Base-by-base conservation (phyloP, 116 monocot species). In the Cymodocea nodosa region DNA sequence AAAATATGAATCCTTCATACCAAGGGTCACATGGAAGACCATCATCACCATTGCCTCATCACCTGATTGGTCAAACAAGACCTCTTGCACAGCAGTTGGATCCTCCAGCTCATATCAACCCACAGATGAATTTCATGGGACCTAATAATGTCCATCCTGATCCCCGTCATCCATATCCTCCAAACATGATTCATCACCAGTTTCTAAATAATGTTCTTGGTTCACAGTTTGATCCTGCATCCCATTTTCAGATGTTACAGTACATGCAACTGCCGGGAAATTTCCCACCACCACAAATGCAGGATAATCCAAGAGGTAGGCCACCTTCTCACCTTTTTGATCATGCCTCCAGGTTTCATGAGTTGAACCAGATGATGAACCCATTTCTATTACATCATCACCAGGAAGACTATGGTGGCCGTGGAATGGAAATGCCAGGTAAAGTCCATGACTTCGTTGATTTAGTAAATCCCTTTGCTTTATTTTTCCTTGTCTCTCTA, bases 381-480 rank as follows among this genome's bases (percentile, higher is more conserved):
- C 69, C 77, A 59, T 71, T 90, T 23, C 62, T 74, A 15, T 30
- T 75, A 59, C 81, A 75, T 66, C 74, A 64, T 23, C 78, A 64
- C 12, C 85, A 75, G 56, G 83, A 77, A 52, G 75, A 70, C 66
- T 77, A 72, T 63, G 74, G 73, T 18, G 75, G 58, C 44, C 51
- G 48, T 74, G 92, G 79, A 68, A 78, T 81, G 55, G 77, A 73
- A 60, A 66, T 87, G 44, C 77, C 82, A 67, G 94, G 87, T 94
- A 77, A 76, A 52, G 50, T 57, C 60, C 52, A 40, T 50, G 30
- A n/a, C n/a, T n/a, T n/a, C n/a, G 5, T 4, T 37, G 37, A 37
- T 37, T 37, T 37, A 37, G 6, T 37, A 6, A 37, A 6, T 4
- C 6, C 37, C 6, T 37, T 2, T 37, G 2, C 37, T 37, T 37